Evolutionary conservation across 768 basidiomycete genomes (phyloP), one percentile per base, ranked within the genome.

Genomic region (Xerocomellus intermedius): DNA sequence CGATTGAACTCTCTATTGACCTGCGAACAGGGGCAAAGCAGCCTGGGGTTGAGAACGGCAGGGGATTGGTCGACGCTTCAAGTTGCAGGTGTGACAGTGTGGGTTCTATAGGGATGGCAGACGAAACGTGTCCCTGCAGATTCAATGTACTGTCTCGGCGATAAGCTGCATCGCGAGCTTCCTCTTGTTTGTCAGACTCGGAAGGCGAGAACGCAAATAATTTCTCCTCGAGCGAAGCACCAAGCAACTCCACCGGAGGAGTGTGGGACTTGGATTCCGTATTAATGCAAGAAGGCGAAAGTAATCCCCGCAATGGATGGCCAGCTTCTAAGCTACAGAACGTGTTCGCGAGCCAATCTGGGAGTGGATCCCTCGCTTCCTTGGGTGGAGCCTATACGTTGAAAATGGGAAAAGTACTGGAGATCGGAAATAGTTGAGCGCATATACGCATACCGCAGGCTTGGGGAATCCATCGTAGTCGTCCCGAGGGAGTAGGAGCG

Each of bases 311-410:
- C 32, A 75, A 57, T 8, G 75, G 74, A 57, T 76, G 73, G 8
- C 54, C 57, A 7, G 64, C 36, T 56, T 67, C 65, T 36, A 87
- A 72, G 22, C 73, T 73, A 43, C 72, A 73, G 48, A 88, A 78
- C 5, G 84, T 82, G 37, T 72, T 64, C 24, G 74, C 72, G 14
- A 87, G 76, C 86, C 86, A 88, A 24, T 65, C 61, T 4, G 86
- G 86, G 22, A 86, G 69, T 5, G 73, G 59, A 36, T 39, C 70
- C 49, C 50, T 69, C 19, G 53, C 39, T 53, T 55, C 54, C 54
- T 63, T 65, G 32, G 49, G 49, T n/a, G 66, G 61, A 30, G 55
- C 55, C 61, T 63, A 48, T 28, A 56, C 19, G 45, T 60, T 48
- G 41, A 46, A 45, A 59, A 58, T 36, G 30, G 55, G 39, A 32